Conservation (phyloP, 768 basidiomycete species). For the Boletus huronensis region DNA sequence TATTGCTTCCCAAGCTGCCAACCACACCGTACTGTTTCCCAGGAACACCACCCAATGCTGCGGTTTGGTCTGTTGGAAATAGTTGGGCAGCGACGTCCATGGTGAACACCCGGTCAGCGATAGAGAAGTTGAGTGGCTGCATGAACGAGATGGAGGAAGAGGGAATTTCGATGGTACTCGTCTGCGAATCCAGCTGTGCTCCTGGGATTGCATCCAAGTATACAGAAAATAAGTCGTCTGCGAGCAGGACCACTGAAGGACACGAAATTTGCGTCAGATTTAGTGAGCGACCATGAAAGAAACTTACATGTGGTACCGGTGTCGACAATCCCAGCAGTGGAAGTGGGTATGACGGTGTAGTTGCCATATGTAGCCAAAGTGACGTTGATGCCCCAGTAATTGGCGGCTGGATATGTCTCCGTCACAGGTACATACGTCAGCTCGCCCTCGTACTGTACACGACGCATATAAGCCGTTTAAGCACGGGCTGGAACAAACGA, state of each 20-base stretch:
- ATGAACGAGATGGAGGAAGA: slow-evolving; percentile 15
- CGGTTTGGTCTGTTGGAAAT: slow-evolving; percentile 8
- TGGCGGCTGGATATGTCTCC: slow-evolving; percentile 18
- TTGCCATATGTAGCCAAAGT: slow-evolving; percentile 15
- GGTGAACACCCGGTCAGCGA: background rate
- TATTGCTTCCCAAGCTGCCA: too few relatives aligned
- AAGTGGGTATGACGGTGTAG: slow-evolving; percentile 10
- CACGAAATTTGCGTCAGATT: background rate
- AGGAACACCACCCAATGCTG: too few relatives aligned
- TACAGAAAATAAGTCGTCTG: slow-evolving; percentile 12
- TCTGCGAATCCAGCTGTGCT: background rate
- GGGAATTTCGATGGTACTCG: slow-evolving; percentile 16
- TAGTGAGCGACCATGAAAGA: background rate
- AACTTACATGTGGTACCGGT: slow-evolving; percentile 25
- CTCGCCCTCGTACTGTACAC: slow-evolving; percentile 20
- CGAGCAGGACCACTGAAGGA: slow-evolving; percentile 20
- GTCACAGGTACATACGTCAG: slow-evolving; percentile 28
- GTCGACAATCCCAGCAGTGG: slow-evolving; percentile 29
- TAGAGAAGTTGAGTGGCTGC: slow-evolving; percentile 14
- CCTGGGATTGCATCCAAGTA: slow-evolving; percentile 20
- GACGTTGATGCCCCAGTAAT: slow-evolving; percentile 32
- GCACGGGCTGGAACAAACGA: too few relatives aligned
- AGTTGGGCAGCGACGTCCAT: slow-evolving; percentile 22
- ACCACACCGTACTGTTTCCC: too few relatives aligned
- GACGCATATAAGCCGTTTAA: background rate